These are phyloP conservation scores for Stachybotrys chlorohalonatus DNA, from an alignment of 2,329 filamentous ascomycete species.

Conservation along the genomic window DNA sequence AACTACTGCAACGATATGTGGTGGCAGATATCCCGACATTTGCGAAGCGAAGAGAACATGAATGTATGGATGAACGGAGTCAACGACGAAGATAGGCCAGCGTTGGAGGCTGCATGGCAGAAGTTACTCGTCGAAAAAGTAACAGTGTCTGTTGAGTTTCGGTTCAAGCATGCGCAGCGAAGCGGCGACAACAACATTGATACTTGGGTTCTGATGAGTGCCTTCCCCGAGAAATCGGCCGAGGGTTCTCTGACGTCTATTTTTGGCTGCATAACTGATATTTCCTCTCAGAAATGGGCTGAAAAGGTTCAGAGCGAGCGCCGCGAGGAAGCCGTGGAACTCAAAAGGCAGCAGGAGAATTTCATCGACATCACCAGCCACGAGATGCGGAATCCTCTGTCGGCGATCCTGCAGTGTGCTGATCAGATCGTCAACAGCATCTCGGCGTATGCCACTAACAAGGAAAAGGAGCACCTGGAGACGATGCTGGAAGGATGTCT, in stretches of 20 bases:
- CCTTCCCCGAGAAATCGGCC: conserved; percentile 61
- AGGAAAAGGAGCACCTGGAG: conserved; percentile 34
- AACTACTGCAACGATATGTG: conserved; percentile 77
- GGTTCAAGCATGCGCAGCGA: conserved; percentile 61
- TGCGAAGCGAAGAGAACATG: conserved; percentile 46
- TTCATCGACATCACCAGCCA: conserved; percentile 69
- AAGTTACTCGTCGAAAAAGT: conserved; percentile 51
- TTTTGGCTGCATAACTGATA: conserved; percentile 77
- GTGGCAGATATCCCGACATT: conserved; percentile 61
- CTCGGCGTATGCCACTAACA: conserved; percentile 27
- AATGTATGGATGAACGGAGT: conserved; percentile 67
- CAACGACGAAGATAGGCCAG: conserved; percentile 52
- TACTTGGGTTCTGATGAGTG: conserved; percentile 71
- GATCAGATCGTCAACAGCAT: conserved; percentile 58
- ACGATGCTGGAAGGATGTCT: conserved; percentile 46
- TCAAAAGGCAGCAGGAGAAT: conserved; percentile 64
- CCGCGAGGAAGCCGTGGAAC: conserved; percentile 71
- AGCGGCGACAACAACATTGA: conserved; percentile 52
- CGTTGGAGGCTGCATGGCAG: conserved; percentile 53
- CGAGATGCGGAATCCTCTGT: conserved; percentile 69
- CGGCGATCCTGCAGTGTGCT: conserved; percentile 65
- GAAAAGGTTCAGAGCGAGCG: conserved; percentile 71
- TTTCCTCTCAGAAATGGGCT: conserved; percentile 77
- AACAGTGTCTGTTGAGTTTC: conserved; percentile 62
- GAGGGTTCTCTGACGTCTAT: conserved; percentile 61